Evolutionary conservation across 805 yeast genomes (phyloP).

Genomic region (Vanderwaltozyma yarrowii): DNA sequence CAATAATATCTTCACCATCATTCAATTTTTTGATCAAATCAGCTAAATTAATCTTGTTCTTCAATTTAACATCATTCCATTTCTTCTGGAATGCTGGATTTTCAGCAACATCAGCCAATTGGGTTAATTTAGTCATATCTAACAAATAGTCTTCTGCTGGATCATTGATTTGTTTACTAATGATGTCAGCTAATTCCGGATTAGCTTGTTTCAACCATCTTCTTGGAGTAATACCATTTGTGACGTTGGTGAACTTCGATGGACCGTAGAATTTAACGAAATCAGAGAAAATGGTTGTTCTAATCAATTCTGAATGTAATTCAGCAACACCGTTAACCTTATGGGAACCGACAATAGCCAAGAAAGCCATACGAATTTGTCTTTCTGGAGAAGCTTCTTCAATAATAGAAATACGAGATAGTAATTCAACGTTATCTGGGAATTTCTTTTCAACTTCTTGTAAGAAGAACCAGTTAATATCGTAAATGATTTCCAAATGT

Average conservation of each 20-base stretch:
- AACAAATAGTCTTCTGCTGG: constrained; percentile 62
- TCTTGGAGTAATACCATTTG: constrained; percentile 93
- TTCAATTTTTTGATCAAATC: constrained; percentile 53
- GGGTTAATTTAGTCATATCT: constrained; percentile 56
- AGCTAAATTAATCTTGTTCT: constrained; percentile 62
- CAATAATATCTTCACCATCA: constrained; percentile 43
- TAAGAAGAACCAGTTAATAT: constrained; percentile 70
- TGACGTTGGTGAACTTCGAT: constrained; percentile 81
- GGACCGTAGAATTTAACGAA: constrained; percentile 75
- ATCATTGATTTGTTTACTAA: constrained; percentile 47
- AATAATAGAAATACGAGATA: constrained; percentile 67
- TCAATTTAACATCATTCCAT: constrained; percentile 64
- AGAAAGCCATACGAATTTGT: constrained; percentile 83
- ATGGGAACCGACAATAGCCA: constrained; percentile 88
- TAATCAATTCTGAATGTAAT: constrained; percentile 82
- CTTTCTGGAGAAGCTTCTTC: constrained; percentile 68
- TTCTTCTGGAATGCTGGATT: constrained; percentile 54
- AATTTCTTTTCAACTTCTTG: constrained; percentile 63
- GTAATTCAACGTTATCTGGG: constrained; percentile 58
- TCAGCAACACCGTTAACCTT: constrained; percentile 95
- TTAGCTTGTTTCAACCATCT: constrained; percentile 94
- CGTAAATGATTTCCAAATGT: constrained; percentile 83
- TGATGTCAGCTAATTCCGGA: constrained; percentile 66
- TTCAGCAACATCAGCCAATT: constrained; percentile 53
- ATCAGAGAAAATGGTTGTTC: constrained; percentile 82